Base-by-base conservation (phyloP, 2,329 filamentous ascomycete species). In the Beauveria australis region DNA sequence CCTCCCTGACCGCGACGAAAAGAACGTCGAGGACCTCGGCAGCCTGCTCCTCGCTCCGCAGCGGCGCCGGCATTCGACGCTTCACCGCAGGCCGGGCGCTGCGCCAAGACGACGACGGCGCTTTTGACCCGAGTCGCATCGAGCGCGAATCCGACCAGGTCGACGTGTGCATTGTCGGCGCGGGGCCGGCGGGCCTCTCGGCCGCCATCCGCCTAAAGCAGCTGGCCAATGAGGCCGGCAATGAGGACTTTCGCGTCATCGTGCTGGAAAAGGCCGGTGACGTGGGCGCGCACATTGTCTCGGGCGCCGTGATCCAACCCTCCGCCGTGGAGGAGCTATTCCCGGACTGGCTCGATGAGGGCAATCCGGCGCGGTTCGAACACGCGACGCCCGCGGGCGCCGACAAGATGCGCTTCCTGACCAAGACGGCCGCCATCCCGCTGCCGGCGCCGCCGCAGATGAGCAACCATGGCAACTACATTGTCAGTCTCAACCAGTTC, bases 391-490 rank as follows among this genome's bases (percentile, higher is more conserved):
- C 92, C 22, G 93, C 92, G 5, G 88, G 84, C 64, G 79, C 78
- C 54, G 94, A 99, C 70, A 88, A 86, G 75, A 96, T 99, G 93
- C 88, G 91, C 67, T 97, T 97, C 75, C 81, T 99, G 63, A 97
- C 93, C 52, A 89, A 92, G 77, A 89, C 81, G 59, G 79, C 80
- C 63, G 79, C 92, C 0, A 85, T 96, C 61, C 91, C 91, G 6
- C 79, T 97, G 58, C 94, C 93, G 1, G 86, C 88, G 14, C 94
- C 94, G 49, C 94, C 94, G 37, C 94, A 97, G 78, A 99, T 99
- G 94, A 86, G 92, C 79, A 99, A 99, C 73, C 85, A 96, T 69
- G 94, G 94, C 66, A 99, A 99, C 76, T 97, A 95, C 74, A 99
- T 99, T 66, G 86, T 99, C 70, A 96, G 91, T 70, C 77, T 99